Evolutionary conservation across 2,329 filamentous ascomycete genomes (phyloP).

Genomic region (Chrysoporthe deuterocubensis): DNA sequence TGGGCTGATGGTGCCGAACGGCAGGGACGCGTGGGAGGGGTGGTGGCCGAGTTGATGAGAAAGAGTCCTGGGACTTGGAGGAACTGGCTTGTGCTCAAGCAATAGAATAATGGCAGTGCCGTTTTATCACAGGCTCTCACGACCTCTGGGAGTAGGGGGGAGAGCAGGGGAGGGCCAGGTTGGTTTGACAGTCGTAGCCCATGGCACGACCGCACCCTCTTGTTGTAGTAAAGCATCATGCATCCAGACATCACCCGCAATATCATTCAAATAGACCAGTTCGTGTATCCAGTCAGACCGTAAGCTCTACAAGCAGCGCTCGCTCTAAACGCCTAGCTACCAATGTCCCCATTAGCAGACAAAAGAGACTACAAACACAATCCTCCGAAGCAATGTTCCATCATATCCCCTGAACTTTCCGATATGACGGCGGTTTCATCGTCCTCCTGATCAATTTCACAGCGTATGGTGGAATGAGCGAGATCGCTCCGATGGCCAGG

Average conservation of each 20-base stretch:
- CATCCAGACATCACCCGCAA: constrained; percentile 10
- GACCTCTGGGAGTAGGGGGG: not conserved
- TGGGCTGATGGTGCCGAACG: constrained; percentile 74
- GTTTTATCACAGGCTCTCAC: not conserved
- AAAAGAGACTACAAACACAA: constrained; percentile 13
- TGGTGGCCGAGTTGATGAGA: constrained; percentile 64
- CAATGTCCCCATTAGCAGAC: constrained; percentile 18
- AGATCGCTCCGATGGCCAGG: constrained; percentile 76
- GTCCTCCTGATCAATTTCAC: constrained; percentile 83
- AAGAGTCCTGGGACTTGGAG: constrained; percentile 41
- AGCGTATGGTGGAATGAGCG: constrained; percentile 83
- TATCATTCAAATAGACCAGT: constrained; percentile 17
- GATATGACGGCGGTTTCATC: constrained; percentile 89
- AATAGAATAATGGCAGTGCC: constrained; percentile 38
- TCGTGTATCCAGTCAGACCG: not conserved
- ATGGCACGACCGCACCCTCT: not conserved
- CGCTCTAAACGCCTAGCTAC: constrained; percentile 29
- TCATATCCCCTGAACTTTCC: constrained; percentile 81
- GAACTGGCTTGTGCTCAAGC: constrained; percentile 59
- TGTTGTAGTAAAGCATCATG: not conserved
- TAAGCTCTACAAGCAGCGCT: constrained; percentile 9
- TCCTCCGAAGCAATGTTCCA: not conserved
- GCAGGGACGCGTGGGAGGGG: constrained; percentile 75
- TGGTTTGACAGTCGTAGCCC: not conserved
- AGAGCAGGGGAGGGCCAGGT: not conserved